Conservation (phyloP, 2,329 filamentous ascomycete genomes). For the Alternaria atra region DNA sequence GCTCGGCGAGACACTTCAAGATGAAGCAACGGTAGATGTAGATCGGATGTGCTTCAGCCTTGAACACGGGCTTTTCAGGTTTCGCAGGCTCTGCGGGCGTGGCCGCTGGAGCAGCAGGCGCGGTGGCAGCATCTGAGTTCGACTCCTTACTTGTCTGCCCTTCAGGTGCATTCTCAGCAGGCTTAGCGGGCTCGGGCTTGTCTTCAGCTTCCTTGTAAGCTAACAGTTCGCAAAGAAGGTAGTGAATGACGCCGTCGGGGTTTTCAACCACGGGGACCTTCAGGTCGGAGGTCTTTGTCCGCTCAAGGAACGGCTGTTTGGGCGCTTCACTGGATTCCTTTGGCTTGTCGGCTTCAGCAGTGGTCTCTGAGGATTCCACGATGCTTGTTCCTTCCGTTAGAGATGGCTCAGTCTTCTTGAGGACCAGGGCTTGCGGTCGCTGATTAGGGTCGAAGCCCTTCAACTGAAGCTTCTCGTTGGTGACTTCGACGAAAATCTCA, state of each 20-base stretch:
- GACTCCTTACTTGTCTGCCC: conserved; percentile 17
- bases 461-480: conserved; percentile 83
- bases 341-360: conserved; percentile 47
- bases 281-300: conserved; percentile 71
- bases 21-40: conserved; percentile 97
- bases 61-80: conserved; percentile 77
- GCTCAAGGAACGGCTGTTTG: conserved; percentile 64
- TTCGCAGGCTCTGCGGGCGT: conserved; percentile 48
- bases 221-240: conserved; percentile 88
- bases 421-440: conserved; percentile 61
- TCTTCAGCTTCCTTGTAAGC: conserved; percentile 94
- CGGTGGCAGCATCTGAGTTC: conserved; percentile 4
- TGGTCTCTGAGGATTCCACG: conserved; percentile 33
- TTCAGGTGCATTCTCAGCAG: conserved; percentile 55
- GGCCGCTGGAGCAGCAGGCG: conserved; percentile 14
- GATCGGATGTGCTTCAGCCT: conserved; percentile 90
- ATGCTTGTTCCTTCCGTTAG: conserved; percentile 19
- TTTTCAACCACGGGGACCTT: conserved; percentile 90
- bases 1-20: conserved; percentile 87
- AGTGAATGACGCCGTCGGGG: conserved; percentile 94
- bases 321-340: conserved; percentile 45
- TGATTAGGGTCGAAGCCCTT: conserved; percentile 67
- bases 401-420: conserved; percentile 60
- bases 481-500: conserved; percentile 84
- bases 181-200: conserved; percentile 65